Evolutionary conservation across 2,329 filamentous ascomycete genomes (phyloP).

Genomic region (Thielaviopsis ethacetica): DNA sequence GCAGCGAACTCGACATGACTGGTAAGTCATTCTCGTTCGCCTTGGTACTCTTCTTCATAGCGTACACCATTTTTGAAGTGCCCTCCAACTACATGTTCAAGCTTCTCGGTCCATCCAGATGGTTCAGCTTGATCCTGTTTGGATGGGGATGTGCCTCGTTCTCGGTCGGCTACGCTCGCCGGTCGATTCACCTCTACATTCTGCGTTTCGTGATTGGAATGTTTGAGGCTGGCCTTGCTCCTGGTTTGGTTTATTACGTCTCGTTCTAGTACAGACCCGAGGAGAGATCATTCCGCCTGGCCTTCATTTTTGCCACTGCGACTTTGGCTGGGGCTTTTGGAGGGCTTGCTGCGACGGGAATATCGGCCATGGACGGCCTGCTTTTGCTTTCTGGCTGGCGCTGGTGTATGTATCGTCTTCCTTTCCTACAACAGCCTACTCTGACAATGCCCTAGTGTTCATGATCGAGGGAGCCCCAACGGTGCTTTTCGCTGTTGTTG

Average conservation of each 20-base stretch:
- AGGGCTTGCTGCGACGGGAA: conserved; percentile 54
- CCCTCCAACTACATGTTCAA: conserved; percentile 52
- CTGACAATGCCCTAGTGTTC: conserved; percentile 23
- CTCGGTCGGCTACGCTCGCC: conserved; percentile 46
- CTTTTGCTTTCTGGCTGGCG: conserved; percentile 50
- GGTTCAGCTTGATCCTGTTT: conserved; percentile 50
- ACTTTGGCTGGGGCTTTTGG: conserved; percentile 59
- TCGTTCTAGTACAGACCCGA: conserved; percentile 60
- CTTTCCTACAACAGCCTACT: not conserved
- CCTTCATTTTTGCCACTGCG: conserved; percentile 52
- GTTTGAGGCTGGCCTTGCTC: conserved; percentile 56
- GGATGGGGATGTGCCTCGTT: conserved; percentile 53
- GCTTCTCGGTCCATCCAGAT: conserved; percentile 44
- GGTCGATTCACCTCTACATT: conserved; percentile 45
- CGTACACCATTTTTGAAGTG: conserved; percentile 44
- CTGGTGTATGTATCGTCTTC: conserved; percentile 41
- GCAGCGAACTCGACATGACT: conserved; percentile 44
- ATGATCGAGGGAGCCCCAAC: conserved; percentile 50
- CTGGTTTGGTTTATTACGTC: conserved; percentile 49
- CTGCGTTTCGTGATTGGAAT: conserved; percentile 52
- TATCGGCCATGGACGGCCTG: conserved; percentile 53
- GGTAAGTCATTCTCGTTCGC: conserved; percentile 41
- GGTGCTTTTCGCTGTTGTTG: conserved; percentile 41
- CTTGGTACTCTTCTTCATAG: conserved; percentile 45
- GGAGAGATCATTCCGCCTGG: conserved; percentile 53